Conservation (phyloP, 805 yeast species). For the Sugiyamaella chiloensis region DNA sequence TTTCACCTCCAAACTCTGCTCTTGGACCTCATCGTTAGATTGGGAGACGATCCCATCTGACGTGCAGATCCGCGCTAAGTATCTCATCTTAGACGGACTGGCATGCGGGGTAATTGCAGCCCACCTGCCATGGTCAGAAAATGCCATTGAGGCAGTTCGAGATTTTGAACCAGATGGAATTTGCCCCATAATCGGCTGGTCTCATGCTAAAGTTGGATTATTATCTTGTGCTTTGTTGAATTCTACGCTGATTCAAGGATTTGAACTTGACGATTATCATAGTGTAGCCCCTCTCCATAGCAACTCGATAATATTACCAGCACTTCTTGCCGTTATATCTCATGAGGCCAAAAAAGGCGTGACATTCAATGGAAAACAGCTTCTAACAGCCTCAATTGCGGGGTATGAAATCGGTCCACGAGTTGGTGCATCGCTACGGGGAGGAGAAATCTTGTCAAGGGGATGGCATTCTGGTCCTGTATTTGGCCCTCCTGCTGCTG, state of each 20-base stretch:
- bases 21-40: constrained; percentile 8
- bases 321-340: constrained; percentile 2
- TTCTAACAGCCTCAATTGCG: constrained; percentile 6
- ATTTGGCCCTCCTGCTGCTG: constrained; percentile 15
- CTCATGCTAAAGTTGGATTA: constrained; percentile 1
- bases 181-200: constrained; percentile 15
- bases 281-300: constrained; percentile 16
- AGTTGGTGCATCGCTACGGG: constrained; percentile 11
- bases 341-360: not conserved
- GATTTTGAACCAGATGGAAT: constrained; percentile 8
- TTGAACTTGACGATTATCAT: constrained; percentile 17
- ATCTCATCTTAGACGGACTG: constrained; percentile 12
- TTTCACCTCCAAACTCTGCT: constrained; percentile 6
- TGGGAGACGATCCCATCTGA: constrained; percentile 16
- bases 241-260: constrained; percentile 13
- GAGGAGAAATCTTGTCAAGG: constrained; percentile 11
- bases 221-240: constrained; percentile 11
- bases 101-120: constrained; percentile 15
- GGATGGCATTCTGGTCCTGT: constrained; percentile 19
- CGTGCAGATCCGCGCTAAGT: constrained; percentile 9
- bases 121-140: constrained; percentile 16
- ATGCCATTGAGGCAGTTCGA: constrained; percentile 12
- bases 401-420: constrained; percentile 17
- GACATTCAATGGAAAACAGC: constrained; percentile 7
- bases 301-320: constrained; percentile 15